These are phyloP conservation scores for Pseudomassariella vexata DNA, from an alignment of 2,329 filamentous ascomycete species.

Conservation along the genomic window DNA sequence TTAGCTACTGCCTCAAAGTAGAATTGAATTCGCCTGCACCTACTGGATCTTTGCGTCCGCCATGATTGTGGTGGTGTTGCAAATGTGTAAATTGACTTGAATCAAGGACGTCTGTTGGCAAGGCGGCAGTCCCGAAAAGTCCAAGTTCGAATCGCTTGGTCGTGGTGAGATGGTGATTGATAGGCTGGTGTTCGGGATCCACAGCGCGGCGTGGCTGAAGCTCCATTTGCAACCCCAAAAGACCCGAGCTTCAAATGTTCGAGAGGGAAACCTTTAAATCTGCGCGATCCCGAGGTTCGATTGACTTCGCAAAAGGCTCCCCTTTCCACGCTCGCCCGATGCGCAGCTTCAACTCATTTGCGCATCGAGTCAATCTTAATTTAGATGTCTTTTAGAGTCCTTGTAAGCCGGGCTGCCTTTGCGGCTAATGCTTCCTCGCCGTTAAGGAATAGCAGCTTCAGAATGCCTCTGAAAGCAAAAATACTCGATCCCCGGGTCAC, in stretches of 20 bases:
- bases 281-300: constrained; percentile 9
- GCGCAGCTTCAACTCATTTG: constrained; percentile 20
- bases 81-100: constrained; percentile 1
- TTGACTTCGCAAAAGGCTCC: constrained; percentile 5
- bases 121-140: no score
- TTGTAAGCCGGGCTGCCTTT: constrained; percentile 48
- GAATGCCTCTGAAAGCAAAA: constrained; percentile 79
- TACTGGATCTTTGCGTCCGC: constrained; percentile 61
- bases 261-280: no score
- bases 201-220: background rate
- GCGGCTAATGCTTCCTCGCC: constrained; percentile 38
- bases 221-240: background rate
- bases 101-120: no score
- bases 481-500: constrained; percentile 55
- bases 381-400: constrained; percentile 53
- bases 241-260: constrained; percentile 10
- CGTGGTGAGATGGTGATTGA: background rate
- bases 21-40: constrained; percentile 19
- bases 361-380: constrained; percentile 30
- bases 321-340: constrained; percentile 21
- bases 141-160: no score
- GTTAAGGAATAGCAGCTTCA: constrained; percentile 33
- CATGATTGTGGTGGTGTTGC: constrained; percentile 14
- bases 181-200: background rate
- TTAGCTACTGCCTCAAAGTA: constrained; percentile 19